Evolutionary conservation across 768 basidiomycete genomes (phyloP).

Genomic region (Phallus indusiatus): DNA sequence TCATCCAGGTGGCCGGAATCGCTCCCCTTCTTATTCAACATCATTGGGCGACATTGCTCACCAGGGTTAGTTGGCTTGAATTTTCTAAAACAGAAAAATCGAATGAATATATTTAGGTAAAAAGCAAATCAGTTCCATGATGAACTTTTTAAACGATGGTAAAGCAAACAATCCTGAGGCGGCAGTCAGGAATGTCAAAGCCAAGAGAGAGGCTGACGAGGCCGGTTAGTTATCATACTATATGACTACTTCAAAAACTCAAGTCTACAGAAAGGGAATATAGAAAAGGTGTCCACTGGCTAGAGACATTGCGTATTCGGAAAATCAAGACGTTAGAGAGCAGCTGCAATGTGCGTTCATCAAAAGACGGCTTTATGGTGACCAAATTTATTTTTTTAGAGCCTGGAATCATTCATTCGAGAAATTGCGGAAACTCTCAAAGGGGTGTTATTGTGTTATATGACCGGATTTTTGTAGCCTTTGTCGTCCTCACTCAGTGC

Average conservation of each 20-base stretch:
- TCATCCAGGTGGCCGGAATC: constrained; percentile 39
- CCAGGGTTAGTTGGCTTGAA: constrained; percentile 41
- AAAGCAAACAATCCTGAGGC: constrained; percentile 50
- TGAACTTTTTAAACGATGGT: constrained; percentile 57
- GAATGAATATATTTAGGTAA: constrained; percentile 44
- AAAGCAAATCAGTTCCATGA: constrained; percentile 77
- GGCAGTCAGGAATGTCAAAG: constrained; percentile 66
- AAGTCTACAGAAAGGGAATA: constrained; percentile 70
- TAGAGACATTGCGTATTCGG: constrained; percentile 81
- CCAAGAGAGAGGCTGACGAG: constrained; percentile 86
- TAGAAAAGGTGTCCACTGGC: constrained; percentile 79
- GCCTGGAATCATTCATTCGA: constrained; percentile 67
- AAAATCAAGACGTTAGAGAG: constrained; percentile 75
- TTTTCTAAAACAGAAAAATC: background rate
- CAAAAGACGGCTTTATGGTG: background rate
- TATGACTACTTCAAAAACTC: background rate
- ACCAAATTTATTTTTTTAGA: constrained; percentile 39
- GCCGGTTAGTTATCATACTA: constrained; percentile 46
- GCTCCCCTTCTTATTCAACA: constrained; percentile 75
- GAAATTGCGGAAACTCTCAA: constrained; percentile 63
- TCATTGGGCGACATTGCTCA: constrained; percentile 83
- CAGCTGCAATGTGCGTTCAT: constrained; percentile 59
- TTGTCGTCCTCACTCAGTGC: background rate
- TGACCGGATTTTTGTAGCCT: constrained; percentile 68
- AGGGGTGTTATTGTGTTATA: constrained; percentile 57